These are phyloP conservation scores for Moricandia moricandioides DNA, from an alignment of 345 rosid genomes.

Conservation along the genomic window DNA sequence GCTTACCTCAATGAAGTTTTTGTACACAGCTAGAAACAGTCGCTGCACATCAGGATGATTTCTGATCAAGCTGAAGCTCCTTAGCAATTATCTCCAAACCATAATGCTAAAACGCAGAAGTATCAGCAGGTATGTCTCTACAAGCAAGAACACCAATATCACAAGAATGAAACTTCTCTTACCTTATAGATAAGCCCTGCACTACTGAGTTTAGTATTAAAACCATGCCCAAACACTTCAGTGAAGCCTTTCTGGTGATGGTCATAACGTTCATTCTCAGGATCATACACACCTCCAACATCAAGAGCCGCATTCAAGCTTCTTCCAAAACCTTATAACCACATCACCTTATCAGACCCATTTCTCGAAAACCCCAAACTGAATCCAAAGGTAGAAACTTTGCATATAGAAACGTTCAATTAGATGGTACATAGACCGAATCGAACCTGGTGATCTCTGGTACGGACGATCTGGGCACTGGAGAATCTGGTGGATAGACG, in stretches of 20 bases:
- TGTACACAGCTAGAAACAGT: constrained; percentile 68
- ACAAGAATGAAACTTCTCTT: background rate
- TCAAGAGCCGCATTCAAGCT: constrained; percentile 86
- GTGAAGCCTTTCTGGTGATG: constrained; percentile 84
- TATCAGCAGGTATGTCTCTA: background rate
- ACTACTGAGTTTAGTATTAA: constrained; percentile 77
- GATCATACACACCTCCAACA: constrained; percentile 85
- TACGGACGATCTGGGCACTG: constrained; percentile 64
- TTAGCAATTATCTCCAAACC: constrained; percentile 77
- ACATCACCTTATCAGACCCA: constrained; percentile 13
- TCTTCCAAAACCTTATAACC: constrained; percentile 64
- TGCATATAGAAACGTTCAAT: background rate
- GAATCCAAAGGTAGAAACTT: background rate
- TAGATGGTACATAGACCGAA: background rate
- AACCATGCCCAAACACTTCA: constrained; percentile 80
- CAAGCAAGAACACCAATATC: background rate
- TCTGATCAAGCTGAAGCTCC: constrained; percentile 71
- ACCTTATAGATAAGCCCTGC: constrained; percentile 93
- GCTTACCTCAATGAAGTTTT: constrained; percentile 79
- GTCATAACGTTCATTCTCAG: constrained; percentile 59
- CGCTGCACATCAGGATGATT: constrained; percentile 61
- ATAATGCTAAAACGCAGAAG: constrained; percentile 49
- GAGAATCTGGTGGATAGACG: constrained; percentile 73
- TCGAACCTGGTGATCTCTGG: constrained; percentile 69
- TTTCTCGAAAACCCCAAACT: background rate